Base-by-base conservation (phyloP, 2,329 filamentous ascomycete species). In the Epichloe coenophiala region DNA sequence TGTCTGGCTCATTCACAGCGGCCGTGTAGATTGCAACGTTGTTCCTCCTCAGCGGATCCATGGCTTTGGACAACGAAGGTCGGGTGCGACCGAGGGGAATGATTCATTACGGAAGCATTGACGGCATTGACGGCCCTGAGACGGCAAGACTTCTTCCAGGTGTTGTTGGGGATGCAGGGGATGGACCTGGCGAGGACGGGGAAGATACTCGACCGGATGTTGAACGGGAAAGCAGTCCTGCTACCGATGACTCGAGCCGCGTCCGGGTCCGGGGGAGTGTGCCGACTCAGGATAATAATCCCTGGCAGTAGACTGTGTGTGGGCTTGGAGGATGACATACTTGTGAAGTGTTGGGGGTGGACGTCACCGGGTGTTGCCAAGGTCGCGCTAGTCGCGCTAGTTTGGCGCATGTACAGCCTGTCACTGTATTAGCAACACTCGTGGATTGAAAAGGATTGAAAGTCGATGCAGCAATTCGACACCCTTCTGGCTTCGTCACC, bases 111-210 rank as follows among this genome's bases (percentile, higher is more conserved):
- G 49, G 49, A 4, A 36, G 35, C 2, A 36, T 36, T 6, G 37
- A 50, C 6, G 49, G 35, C 2, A 36, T 36, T 6, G 37, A 50
- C 4, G 49, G 27, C 6, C 35, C 49, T 5, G 49, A 50, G 15
- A 40, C 21, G 13, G 27, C 43, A 23, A 39, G 49, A 7, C 43
- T 50, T 11, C 49, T 50, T 13, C 49, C 49, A 4, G 49, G 47
- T 27, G 40, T 44, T 38, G 47, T 49, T 9, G 47, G 47, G 6
- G 47, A 49, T 1, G 37, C 15, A 5, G 36, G 37, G n/a, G 47
- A 15, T 8, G 39, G 41, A 38, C 27, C 19, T 17, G 33, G 9
- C 13, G 47, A 37, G 31, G 19, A 38, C 1, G 40, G 15, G 47
- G 19, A 3, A 23, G 13, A 11, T 19, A 1, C 36, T 53, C 5